Conservation (phyloP, 768 basidiomycete species). For the Amanita subjunquillea region DNA sequence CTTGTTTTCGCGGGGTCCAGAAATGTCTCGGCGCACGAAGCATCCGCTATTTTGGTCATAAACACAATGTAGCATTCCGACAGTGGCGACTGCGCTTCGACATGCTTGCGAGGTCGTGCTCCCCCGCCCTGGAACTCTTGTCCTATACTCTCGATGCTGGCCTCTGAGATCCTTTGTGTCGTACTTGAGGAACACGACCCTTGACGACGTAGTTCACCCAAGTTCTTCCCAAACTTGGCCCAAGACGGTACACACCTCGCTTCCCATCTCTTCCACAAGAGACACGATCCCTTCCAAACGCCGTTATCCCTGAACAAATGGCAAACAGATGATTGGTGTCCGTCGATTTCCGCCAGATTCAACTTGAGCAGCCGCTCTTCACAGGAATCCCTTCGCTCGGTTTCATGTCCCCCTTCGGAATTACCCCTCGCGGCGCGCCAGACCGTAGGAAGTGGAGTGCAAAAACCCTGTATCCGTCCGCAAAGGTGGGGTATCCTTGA, state of each 20-base stretch:
- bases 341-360: slow-evolving; percentile 20
- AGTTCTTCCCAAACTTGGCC: slow-evolving; percentile 13
- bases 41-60: background rate
- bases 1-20: no score
- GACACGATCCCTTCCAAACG: slow-evolving; percentile 31
- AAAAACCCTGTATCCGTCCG: slow-evolving; percentile 21
- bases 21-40: slow-evolving; percentile 3
- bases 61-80: background rate
- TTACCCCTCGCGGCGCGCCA: slow-evolving; percentile 18
- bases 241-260: slow-evolving; percentile 20
- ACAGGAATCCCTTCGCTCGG: slow-evolving; percentile 31
- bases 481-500: slow-evolving; percentile 20
- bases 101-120: no score
- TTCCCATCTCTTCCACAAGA: slow-evolving; percentile 32
- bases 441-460: slow-evolving; percentile 36
- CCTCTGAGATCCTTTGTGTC: background rate
- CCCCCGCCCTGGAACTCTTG: background rate
- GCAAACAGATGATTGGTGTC: slow-evolving; percentile 10
- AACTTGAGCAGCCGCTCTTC: slow-evolving; percentile 28
- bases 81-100: background rate
- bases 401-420: slow-evolving; percentile 21
- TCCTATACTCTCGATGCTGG: slow-evolving; percentile 1
- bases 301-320: slow-evolving; percentile 14
- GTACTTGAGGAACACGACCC: slow-evolving; percentile 1
- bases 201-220: slow-evolving; percentile 18